Base-by-base conservation (phyloP, 2,329 filamentous ascomycete genomes). In the Diaporthe vexans region DNA sequence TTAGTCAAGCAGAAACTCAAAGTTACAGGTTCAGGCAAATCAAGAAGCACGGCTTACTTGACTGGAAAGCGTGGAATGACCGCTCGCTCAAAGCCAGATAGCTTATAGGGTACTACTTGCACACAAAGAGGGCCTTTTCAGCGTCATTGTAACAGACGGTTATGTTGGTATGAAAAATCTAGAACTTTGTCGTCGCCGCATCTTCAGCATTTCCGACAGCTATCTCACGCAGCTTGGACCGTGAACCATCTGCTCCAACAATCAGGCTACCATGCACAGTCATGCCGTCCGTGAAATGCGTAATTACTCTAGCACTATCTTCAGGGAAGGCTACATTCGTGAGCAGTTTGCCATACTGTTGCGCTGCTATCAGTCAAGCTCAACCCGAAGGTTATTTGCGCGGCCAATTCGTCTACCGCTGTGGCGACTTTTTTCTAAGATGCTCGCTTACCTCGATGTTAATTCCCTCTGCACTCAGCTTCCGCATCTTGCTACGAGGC, bases 201-300 rank as follows among this genome's bases (percentile, higher is more conserved):
- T 48, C 59, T 33, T 48, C 40, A 15, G 59, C 59, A 40, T 65
- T 65, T 26, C 59, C 59, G 3, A 65, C 17, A 48, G 59, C 59
- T 48, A 65, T 51, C 43, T 65, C 59, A 33, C 59, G 59, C 19
- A 65, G 59, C 59, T 65, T 65, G 40, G 59, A 65, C 17, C 59
- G 59, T 11, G 59, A 40, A 33, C 59, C 59, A 24, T 65, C 59
- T 10, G 59, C 59, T 9, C 59, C 59, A 48, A 65, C 13, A 33
- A 65, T 48, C 40, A 65, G 33, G 26, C 59, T 65, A 2, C 59
- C 59, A 15, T 48, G 59, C 17, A 48, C 59, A 29, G n/a, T 11
- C 15, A 26, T 65, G 26, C 59, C 40, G 19, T 65, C 59, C 17
- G 59, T 24, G 10, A 65, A 65, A 33, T 65, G 40, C 19, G 59